These are phyloP conservation scores for Mucor piriformis DNA, from an alignment of 371 early-diverging fungal genomes.

Conservation along the genomic window DNA sequence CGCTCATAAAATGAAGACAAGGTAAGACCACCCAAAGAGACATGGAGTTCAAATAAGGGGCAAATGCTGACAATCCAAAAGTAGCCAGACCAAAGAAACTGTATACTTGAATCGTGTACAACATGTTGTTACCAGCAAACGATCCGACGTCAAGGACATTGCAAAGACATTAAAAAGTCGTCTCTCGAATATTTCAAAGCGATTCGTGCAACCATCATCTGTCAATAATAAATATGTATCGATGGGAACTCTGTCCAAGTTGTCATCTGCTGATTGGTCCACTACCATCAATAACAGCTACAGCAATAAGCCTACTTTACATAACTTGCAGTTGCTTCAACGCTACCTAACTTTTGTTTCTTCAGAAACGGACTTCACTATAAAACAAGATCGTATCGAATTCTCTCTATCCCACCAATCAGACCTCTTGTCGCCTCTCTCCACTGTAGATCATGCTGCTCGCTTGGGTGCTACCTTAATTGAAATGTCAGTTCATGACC, in stretches of 20 bases:
- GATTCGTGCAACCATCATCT: constrained; percentile 1
- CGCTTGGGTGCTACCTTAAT: constrained; percentile 33
- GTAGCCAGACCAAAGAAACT: too few species aligned
- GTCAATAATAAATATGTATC: background rate
- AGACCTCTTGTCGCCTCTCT: background rate
- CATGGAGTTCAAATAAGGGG: too few species aligned
- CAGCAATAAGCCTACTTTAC: constrained; percentile 22
- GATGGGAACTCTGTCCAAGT: constrained; percentile 7
- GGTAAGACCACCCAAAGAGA: too few species aligned
- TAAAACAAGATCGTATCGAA: constrained; percentile 7
- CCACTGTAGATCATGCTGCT: constrained; percentile 6
- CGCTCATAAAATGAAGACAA: constrained; percentile 22
- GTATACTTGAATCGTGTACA: too few species aligned
- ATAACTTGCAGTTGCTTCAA: constrained; percentile 33
- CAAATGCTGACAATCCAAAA: too few species aligned
- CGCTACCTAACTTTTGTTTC: constrained; percentile 45
- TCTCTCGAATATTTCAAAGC: constrained; percentile 25
- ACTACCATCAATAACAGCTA: background rate
- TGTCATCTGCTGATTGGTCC: constrained; percentile 26
- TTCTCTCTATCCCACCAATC: background rate
- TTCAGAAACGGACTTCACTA: constrained; percentile 25
- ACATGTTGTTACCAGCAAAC: background rate
- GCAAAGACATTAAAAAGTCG: constrained; percentile 32
- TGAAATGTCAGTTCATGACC: constrained; percentile 32
- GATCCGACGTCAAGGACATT: constrained; percentile 4